Evolutionary conservation across 768 basidiomycete genomes (phyloP).

Genomic region (Mycena leptocephala): DNA sequence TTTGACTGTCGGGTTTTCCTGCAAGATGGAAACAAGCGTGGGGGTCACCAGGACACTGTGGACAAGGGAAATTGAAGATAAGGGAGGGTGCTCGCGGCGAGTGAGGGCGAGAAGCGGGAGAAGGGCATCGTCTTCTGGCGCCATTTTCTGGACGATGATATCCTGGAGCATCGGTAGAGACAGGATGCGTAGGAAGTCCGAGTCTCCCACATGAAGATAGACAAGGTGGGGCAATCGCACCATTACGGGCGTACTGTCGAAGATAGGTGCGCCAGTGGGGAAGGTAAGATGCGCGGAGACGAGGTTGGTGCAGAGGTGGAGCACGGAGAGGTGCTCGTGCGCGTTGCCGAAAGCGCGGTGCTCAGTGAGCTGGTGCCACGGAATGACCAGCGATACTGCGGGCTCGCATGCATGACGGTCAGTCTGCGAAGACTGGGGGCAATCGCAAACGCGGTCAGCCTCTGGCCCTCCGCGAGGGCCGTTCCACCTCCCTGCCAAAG

Average conservation of each 20-base stretch:
- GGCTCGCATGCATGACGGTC: slow-evolving; percentile 15
- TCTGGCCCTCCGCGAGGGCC: background rate
- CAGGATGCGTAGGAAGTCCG: slow-evolving; percentile 2
- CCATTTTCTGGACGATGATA: background rate
- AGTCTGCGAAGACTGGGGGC: background rate
- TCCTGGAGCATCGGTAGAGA: background rate
- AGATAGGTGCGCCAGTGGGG: background rate
- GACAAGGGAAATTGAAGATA: background rate
- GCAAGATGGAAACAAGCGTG: slow-evolving; percentile 1
- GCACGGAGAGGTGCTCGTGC: slow-evolving; percentile 14
- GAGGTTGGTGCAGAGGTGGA: slow-evolving; percentile 4
- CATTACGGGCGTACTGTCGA: background rate
- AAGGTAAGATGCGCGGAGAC: background rate
- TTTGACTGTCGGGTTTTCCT: background rate
- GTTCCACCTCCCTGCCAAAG: background rate
- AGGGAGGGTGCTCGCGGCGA: slow-evolving; percentile 6
- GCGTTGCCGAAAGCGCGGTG: background rate
- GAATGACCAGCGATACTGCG: slow-evolving; percentile 3
- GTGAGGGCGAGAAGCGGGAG: slow-evolving; percentile 7
- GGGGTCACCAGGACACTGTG: background rate
- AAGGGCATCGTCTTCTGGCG: background rate
- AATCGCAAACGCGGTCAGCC: background rate
- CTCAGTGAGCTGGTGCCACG: slow-evolving; percentile 16
- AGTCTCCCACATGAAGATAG: background rate
- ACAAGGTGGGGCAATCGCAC: background rate